Percentiles rank a stretch among this genome's conserved stretches.
Evolutionary conservation across 148 eudicot species (phyloP).

Genomic region (Vaccinium vitisidaea): DNA sequence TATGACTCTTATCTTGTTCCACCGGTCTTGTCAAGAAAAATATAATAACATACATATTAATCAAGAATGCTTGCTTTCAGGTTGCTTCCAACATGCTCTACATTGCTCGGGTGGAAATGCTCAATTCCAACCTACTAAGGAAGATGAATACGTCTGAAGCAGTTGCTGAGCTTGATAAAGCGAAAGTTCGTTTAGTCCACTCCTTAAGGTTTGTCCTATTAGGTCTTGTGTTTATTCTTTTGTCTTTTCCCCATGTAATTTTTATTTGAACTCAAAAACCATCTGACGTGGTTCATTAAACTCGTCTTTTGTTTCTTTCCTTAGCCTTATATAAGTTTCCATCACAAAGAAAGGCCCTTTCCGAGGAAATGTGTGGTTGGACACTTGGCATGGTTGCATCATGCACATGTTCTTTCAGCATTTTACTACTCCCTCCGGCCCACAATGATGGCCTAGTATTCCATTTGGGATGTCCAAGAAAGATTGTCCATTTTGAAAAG

Average conservation of each 20-base stretch:
- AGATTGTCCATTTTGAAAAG: too few relatives aligned
- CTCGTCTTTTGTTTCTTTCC: not conserved
- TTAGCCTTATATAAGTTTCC: not conserved
- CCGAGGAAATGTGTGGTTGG: not conserved
- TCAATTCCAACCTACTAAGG: slow-evolving; percentile 34
- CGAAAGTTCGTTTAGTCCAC: slow-evolving; percentile 47
- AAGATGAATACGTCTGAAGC: slow-evolving; percentile 46
- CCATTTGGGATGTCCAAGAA: too few relatives aligned
- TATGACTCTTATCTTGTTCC: not conserved
- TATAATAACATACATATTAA: not conserved
- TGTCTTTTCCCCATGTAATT: not conserved
- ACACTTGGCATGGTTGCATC: not conserved
- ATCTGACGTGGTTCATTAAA: not conserved
- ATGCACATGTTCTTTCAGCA: not conserved
- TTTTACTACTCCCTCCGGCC: too few relatives aligned
- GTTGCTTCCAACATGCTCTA: slow-evolving; percentile 70
- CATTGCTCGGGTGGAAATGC: slow-evolving; percentile 63
- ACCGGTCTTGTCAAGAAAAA: not conserved
- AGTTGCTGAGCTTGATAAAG: slow-evolving; percentile 52
- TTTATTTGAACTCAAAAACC: not conserved
- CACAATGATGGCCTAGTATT: too few relatives aligned
- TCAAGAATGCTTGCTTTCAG: slow-evolving; percentile 29
- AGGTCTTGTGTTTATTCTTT: not conserved
- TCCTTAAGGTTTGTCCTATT: slow-evolving; percentile 60
- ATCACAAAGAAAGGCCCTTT: not conserved